Evolutionary conservation across 257 asterid species (phyloP), one percentile per base, ranked within the genome.

Genomic region (Nicotiana knightiana): DNA sequence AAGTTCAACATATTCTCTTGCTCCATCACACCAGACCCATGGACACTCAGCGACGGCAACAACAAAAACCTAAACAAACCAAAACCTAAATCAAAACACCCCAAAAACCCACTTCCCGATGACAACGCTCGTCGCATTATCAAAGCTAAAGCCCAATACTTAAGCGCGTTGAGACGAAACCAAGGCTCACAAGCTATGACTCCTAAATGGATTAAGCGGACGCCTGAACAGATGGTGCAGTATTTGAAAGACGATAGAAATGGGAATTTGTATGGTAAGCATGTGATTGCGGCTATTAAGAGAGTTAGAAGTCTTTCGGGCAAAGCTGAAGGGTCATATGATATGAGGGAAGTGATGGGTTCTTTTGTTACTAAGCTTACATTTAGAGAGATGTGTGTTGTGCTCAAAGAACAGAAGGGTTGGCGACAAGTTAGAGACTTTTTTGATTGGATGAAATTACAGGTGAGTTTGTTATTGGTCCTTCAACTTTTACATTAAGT

Each of bases 401-500:
- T 96, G 67, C 85, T 96, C 91, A 96, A 94, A 90, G 99, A 96
- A 87, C 99, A 90, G 86, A 93, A 83, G 86, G 91, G 90, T 46
- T 96, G 99, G 99, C 91, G 94, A 83, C 97, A 90, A 89, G 99
- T 94, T 33, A 88, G 97, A 43, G 98, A 95, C 73, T 95, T 95
- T 80, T 95, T 95, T 83, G 87, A 65, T 43, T 95, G 99, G 99
- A 95, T 95, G 99, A 95, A 91, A 85, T 86, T 95, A 93, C 98
- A 95, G 99, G 99, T 93, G 59, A 35, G 35, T 57, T 57, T 67
- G 8, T 39, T 62, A 24, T 43, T 51, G 46, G 24, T 70, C 9
- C 68, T 54, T 77, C 68, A 28, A 11, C 59, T 46, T 26, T 82
- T 26, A 80, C 71, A 16, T 46, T n/a, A 33, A 15, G 67, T 12